A percentile compares a stretch with the other conserved stretches of the same genome.
These are phyloP conservation scores for Aureobasidium sp. DNA, from an alignment of 2,329 filamentous ascomycete species.

Conservation along the genomic window DNA sequence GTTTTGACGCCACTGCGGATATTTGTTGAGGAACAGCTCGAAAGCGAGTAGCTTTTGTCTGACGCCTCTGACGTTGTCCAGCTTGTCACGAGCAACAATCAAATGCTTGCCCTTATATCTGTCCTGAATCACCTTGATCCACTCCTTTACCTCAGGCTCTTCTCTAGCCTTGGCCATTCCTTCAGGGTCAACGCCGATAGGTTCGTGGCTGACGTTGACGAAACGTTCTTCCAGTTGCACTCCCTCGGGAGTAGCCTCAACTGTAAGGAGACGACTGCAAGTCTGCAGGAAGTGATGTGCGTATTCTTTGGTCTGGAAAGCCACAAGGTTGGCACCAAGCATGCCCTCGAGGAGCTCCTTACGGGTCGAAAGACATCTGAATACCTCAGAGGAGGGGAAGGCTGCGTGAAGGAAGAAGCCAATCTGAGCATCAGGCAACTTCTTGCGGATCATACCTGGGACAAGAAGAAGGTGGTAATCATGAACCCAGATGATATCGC, in stretches of 20 bases:
- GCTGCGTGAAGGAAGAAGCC: slow-evolving; percentile 94
- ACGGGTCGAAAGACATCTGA: slow-evolving; percentile 80
- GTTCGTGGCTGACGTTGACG: slow-evolving; percentile 75
- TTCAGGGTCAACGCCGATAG: slow-evolving; percentile 66
- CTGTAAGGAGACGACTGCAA: slow-evolving; percentile 82
- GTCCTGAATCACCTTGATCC: slow-evolving; percentile 73
- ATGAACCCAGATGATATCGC: slow-evolving; percentile 90
- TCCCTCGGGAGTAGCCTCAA: slow-evolving; percentile 82
- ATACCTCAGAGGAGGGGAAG: slow-evolving; percentile 93
- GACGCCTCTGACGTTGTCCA: slow-evolving; percentile 86
- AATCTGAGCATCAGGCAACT: slow-evolving; percentile 87
- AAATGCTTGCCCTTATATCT: slow-evolving; percentile 82
- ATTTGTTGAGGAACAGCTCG: slow-evolving; percentile 88
- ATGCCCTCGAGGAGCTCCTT: slow-evolving; percentile 86
- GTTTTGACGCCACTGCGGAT: slow-evolving; percentile 80
- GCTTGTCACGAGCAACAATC: slow-evolving; percentile 89
- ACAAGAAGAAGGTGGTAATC: slow-evolving; percentile 92
- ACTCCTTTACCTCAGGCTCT: slow-evolving; percentile 65
- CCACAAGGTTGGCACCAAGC: slow-evolving; percentile 84
- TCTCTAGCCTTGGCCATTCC: slow-evolving; percentile 51
- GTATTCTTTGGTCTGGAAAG: slow-evolving; percentile 92
- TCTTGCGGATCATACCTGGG: slow-evolving; percentile 80
- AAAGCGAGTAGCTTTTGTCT: slow-evolving; percentile 88
- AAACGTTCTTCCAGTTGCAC: slow-evolving; percentile 89
- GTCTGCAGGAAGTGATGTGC: slow-evolving; percentile 92